A percentile compares a stretch with the other conserved stretches of the same genome.
phyloP scores from a whole-genome alignment of 148 eudicot species.

The Hydrangea macrophylla region DNA sequence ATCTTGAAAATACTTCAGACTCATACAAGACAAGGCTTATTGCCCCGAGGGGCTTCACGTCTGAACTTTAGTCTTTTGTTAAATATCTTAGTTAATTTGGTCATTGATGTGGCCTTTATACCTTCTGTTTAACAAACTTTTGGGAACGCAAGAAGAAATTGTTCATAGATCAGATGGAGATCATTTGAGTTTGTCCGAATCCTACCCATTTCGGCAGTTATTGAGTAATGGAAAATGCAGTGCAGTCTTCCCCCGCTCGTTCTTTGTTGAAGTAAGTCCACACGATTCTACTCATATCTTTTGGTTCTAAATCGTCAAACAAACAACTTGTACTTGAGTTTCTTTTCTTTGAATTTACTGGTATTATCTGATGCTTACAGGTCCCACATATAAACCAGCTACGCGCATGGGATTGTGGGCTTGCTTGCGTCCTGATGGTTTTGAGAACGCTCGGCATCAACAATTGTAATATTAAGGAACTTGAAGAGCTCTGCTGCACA shows the following conservation, averaged over 20 bases:
- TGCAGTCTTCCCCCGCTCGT: constrained; percentile 39
- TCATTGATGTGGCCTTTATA: constrained; percentile 67
- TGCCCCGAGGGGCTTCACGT: not conserved
- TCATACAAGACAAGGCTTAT: not conserved
- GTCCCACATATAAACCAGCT: constrained; percentile 81
- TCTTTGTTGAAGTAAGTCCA: constrained; percentile 59
- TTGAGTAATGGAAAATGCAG: constrained; percentile 21
- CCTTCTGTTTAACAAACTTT: constrained; percentile 59
- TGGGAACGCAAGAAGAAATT: constrained; percentile 55
- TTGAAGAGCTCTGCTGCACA: constrained; percentile 63
- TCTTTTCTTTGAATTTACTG: not conserved
- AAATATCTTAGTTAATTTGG: constrained; percentile 9
- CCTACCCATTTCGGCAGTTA: constrained; percentile 31
- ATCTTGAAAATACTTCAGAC: not conserved
- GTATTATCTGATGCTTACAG: constrained; percentile 24
- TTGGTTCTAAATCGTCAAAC: not conserved
- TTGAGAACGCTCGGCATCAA: constrained; percentile 62
- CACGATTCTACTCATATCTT: constrained; percentile 5
- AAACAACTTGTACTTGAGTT: not conserved
- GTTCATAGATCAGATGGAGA: constrained; percentile 32
- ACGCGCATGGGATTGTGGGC: constrained; percentile 93
- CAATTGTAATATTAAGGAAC: constrained; percentile 46
- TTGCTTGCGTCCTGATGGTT: constrained; percentile 95
- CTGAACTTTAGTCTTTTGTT: constrained; percentile 1
- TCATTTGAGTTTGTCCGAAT: constrained; percentile 31